A percentile compares a stretch with the other conserved stretches of the same genome.
phyloP scores from a whole-genome alignment of 306 rosid species.

The Cicer arietinum region DNA sequence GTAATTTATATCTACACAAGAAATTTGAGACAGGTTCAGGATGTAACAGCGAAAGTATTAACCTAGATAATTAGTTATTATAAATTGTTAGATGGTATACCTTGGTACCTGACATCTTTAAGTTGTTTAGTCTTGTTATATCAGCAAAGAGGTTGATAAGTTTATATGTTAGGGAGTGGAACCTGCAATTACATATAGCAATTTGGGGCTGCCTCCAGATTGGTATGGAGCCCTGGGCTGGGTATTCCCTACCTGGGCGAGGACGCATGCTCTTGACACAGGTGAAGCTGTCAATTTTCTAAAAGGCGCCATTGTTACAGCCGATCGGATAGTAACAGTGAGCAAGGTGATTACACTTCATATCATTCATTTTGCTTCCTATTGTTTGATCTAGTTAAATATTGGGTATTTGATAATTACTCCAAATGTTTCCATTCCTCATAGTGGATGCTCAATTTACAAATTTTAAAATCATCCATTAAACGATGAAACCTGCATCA shows the following conservation, averaged over 20 bases:
- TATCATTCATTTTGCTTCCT: slow-evolving; percentile 33
- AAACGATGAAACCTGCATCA: slow-evolving; percentile 13
- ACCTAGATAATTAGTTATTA: slow-evolving; percentile 14
- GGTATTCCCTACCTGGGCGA: slow-evolving; percentile 93
- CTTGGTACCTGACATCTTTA: slow-evolving; percentile 11
- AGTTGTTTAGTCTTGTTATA: slow-evolving; percentile 28
- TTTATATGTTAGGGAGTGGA: slow-evolving; percentile 78
- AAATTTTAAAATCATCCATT: background rate
- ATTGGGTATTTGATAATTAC: slow-evolving; percentile 16
- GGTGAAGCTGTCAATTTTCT: slow-evolving; percentile 91
- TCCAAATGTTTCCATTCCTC: slow-evolving; percentile 6
- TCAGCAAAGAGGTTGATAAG: slow-evolving; percentile 42
- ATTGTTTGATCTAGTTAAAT: slow-evolving; percentile 36
- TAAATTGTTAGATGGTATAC: slow-evolving; percentile 12
- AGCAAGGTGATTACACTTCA: slow-evolving; percentile 67
- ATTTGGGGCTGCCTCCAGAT: slow-evolving; percentile 81
- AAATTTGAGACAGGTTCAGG: slow-evolving; percentile 15
- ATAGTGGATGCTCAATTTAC: slow-evolving; percentile 7
- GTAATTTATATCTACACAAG: slow-evolving; percentile 31
- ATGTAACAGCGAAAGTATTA: slow-evolving; percentile 29
- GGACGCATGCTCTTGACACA: slow-evolving; percentile 88
- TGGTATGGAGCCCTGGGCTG: slow-evolving; percentile 89
- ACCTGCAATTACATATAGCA: slow-evolving; percentile 68
- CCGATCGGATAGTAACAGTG: slow-evolving; percentile 85
- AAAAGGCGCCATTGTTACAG: slow-evolving; percentile 89